Evolutionary conservation across 2,329 filamentous ascomycete species (phyloP).

Genomic region (Elsinoe perseae): DNA sequence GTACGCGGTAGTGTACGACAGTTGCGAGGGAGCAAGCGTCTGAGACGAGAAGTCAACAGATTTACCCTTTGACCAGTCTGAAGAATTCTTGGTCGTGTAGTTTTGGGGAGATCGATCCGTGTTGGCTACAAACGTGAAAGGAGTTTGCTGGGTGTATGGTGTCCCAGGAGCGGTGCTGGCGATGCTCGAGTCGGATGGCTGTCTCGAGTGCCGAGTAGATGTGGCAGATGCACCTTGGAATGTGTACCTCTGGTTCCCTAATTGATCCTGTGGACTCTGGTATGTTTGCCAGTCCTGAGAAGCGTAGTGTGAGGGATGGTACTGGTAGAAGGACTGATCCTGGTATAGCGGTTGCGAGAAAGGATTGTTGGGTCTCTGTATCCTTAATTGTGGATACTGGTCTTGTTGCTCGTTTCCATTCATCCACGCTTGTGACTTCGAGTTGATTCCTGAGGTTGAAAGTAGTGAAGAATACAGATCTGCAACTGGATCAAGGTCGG

Average conservation of each 20-base stretch:
- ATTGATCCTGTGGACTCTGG: constrained; percentile 12
- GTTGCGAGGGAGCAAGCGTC: constrained; percentile 22
- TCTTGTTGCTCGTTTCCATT: constrained; percentile 12
- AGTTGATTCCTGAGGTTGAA: background rate
- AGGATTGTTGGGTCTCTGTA: constrained; percentile 9
- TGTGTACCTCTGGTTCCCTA: background rate
- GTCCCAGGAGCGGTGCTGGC: constrained; percentile 39
- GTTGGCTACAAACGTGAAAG: constrained; percentile 37
- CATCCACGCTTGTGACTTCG: constrained; percentile 7
- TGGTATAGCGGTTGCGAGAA: constrained; percentile 11
- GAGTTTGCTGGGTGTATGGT: constrained; percentile 32
- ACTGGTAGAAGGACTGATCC: constrained; percentile 1
- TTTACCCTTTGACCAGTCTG: constrained; percentile 16
- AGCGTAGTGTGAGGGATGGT: background rate
- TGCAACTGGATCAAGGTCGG: constrained; percentile 5
- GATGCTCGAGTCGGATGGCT: constrained; percentile 34
- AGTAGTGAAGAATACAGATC: constrained; percentile 11
- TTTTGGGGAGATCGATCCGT: constrained; percentile 38
- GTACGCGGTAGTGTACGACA: constrained; percentile 41
- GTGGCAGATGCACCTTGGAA: background rate
- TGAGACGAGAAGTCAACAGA: constrained; percentile 21
- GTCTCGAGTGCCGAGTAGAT: constrained; percentile 5
- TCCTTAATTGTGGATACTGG: constrained; percentile 13
- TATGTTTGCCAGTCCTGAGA: constrained; percentile 8
- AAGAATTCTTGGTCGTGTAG: constrained; percentile 25